phyloP scores from a whole-genome alignment of 75 land plant species.

The Sequoiadendron giganteum region DNA sequence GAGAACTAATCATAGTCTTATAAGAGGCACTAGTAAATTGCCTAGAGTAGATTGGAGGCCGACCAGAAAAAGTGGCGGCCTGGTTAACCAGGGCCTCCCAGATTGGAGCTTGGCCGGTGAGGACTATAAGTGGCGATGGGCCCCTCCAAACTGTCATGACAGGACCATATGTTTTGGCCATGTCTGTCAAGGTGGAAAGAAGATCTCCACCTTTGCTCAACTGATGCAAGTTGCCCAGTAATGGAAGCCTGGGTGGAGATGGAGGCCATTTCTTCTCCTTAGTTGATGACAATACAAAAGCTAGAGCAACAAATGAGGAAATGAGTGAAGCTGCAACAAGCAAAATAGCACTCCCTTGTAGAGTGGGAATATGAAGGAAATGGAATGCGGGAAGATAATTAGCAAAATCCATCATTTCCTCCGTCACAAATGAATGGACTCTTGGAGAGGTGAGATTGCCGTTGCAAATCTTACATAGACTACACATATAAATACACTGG shows the following conservation, averaged over 20 bases:
- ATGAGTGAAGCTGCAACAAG: background rate
- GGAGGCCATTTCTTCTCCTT: slow-evolving; percentile 11
- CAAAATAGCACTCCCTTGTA: no score
- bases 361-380: no score
- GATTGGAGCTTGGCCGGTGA: background rate
- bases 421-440: no score
- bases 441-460: no score
- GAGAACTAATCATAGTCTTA: background rate
- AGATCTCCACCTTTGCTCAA: background rate
- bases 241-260: background rate
- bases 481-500: no score
- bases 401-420: no score
- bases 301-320: background rate
- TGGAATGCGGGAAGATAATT: no score
- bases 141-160: slow-evolving; percentile 7
- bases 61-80: background rate
- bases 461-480: no score
- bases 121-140: background rate
- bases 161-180: background rate
- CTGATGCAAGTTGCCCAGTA: slow-evolving; percentile 10
- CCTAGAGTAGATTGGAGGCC: background rate
- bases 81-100: slow-evolving; percentile 10
- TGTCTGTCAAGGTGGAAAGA: background rate
- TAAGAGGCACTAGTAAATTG: background rate
- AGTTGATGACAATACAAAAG: background rate